Conservation (phyloP, 1,139 yeast species). For the Meyerozyma athensensis region DNA sequence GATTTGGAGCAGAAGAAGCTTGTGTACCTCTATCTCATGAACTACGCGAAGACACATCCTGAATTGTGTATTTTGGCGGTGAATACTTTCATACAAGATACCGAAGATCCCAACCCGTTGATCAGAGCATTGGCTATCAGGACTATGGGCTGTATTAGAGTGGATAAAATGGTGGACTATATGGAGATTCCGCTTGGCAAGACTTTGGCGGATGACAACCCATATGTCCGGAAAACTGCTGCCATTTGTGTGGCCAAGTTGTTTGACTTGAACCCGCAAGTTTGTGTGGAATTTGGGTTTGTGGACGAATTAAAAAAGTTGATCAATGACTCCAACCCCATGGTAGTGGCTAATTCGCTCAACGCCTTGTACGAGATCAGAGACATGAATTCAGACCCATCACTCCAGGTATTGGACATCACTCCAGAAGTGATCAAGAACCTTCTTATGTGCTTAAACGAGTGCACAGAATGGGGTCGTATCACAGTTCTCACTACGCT, state of each 20-base stretch:
- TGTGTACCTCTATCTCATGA: conserved; percentile 92
- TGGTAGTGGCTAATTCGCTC: conserved; percentile 94
- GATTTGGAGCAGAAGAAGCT: conserved; percentile 95
- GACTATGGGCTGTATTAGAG: conserved; percentile 98
- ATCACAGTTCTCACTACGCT: conserved; percentile 82
- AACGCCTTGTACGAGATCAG: conserved; percentile 80
- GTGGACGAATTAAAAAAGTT: conserved; percentile 63
- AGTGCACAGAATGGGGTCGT: conserved; percentile 99
- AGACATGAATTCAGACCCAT: conserved; percentile 53
- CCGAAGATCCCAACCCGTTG: conserved; percentile 95
- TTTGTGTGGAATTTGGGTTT: conserved; percentile 87
- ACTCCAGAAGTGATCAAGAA: conserved; percentile 50
- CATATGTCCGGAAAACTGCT: conserved; percentile 96
- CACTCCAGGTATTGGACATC: conserved; percentile 35
- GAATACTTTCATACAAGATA: conserved; percentile 93
- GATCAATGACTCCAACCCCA: conserved; percentile 85
- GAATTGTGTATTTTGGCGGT: conserved; percentile 95
- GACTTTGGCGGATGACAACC: conserved; percentile 87
- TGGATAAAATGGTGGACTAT: conserved; percentile 91
- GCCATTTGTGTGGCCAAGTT: conserved; percentile 96
- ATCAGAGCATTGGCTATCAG: conserved; percentile 94
- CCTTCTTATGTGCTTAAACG: conserved; percentile 80
- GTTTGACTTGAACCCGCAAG: conserved; percentile 76
- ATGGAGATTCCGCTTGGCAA: conserved; percentile 85
- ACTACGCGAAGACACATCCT: conserved; percentile 94